Conservation (phyloP, 176 grass and related monocot species). For the Phoenix dactylifera region DNA sequence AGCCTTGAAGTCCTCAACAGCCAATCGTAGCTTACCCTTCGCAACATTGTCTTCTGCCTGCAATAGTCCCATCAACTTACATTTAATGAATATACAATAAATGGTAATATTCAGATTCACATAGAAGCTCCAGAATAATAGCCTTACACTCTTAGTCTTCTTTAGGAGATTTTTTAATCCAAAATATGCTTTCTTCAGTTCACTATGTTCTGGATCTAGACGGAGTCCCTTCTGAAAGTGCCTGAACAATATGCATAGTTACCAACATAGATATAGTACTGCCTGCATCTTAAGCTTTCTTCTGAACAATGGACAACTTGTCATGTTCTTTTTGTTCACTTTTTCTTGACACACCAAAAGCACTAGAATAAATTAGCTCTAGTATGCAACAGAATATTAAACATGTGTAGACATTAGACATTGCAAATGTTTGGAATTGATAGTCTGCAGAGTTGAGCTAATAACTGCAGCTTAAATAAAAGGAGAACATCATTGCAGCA, state of each 20-base stretch:
- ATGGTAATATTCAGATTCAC: not conserved
- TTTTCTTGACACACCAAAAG: no score
- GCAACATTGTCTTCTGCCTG: conserved; percentile 88
- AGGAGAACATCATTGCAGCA: no score
- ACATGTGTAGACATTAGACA: no score
- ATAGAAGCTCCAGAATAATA: conserved; percentile 5
- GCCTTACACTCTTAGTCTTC: conserved; percentile 80
- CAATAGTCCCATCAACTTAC: conserved; percentile 10
- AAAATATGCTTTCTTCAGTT: conserved; percentile 96
- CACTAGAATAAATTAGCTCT: no score
- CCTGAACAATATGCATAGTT: conserved; percentile 28
- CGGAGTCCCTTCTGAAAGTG: conserved; percentile 90
- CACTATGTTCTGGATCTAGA: conserved; percentile 85
- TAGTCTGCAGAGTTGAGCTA: no score
- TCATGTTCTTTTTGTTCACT: no score
- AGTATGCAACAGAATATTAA: no score
- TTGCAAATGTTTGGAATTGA: no score
- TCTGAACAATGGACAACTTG: no score
- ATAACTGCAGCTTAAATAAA: no score
- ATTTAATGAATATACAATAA: conserved; percentile 6
- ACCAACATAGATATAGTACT: no score
- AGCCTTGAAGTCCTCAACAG: conserved; percentile 86
- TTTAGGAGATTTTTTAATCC: conserved; percentile 94
- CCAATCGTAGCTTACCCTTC: conserved; percentile 76
- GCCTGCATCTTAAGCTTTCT: no score